phyloP scores from a whole-genome alignment of 192 early-diverging fungal genomes.

The Chytriomyces sp. region DNA sequence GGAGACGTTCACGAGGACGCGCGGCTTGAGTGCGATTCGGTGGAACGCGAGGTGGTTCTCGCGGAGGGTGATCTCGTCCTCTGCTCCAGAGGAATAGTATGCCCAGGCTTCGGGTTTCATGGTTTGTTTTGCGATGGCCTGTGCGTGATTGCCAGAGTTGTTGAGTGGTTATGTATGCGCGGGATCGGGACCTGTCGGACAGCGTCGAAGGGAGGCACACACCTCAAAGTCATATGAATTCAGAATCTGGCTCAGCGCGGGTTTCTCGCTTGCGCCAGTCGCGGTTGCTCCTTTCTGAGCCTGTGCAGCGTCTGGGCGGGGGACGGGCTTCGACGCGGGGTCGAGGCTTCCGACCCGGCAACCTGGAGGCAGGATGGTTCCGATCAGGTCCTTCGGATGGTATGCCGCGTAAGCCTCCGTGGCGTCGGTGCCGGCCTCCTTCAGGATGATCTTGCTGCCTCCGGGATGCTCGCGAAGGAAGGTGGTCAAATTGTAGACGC shows the following conservation, averaged over 20 bases:
- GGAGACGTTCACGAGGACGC: conserved; percentile 55
- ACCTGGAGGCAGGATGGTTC: conserved; percentile 22
- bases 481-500: conserved; percentile 55
- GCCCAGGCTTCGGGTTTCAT: conserved; percentile 73
- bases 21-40: conserved; percentile 66
- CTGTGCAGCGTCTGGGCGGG: background rate
- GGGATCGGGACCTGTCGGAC: background rate
- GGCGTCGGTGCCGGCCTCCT: conserved; percentile 72
- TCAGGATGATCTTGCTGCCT: conserved; percentile 55
- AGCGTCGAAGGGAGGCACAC: background rate
- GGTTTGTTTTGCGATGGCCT: conserved; percentile 57
- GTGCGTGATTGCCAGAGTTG: conserved; percentile 19
- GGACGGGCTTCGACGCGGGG: conserved; percentile 22
- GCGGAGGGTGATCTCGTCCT: conserved; percentile 78
- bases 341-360: conserved; percentile 62
- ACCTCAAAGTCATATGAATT: conserved; percentile 76
- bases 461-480: conserved; percentile 56
- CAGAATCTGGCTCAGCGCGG: conserved; percentile 59
- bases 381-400: conserved; percentile 69
- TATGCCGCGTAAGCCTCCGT: conserved; percentile 65
- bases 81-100: conserved; percentile 80
- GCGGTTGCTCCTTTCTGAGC: background rate
- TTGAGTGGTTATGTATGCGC: background rate
- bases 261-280: conserved; percentile 42
- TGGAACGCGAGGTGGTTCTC: conserved; percentile 82